These are phyloP conservation scores for Dipodascus geniculatus DNA, from an alignment of 805 yeast species.

Conservation along the genomic window DNA sequence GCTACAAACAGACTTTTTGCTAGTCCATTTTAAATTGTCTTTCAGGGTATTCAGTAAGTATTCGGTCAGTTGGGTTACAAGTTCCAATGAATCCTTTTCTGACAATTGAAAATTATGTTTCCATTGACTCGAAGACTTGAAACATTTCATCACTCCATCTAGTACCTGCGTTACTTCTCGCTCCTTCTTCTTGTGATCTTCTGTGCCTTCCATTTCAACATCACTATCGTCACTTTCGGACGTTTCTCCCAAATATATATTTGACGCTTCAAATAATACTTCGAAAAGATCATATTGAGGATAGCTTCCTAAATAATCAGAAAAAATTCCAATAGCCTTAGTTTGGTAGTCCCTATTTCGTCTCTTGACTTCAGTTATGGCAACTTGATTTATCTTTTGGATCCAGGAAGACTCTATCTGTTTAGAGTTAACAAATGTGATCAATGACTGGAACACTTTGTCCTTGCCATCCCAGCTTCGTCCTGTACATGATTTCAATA, in stretches of 20 bases:
- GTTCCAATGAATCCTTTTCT: not conserved
- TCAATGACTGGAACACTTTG: constrained; percentile 55
- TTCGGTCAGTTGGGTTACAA: not conserved
- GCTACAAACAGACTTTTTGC: not conserved
- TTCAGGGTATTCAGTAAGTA: not conserved
- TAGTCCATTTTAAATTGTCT: not conserved
- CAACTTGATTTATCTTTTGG: constrained; percentile 31
- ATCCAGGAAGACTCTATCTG: constrained; percentile 25
- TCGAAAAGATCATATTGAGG: constrained; percentile 24
- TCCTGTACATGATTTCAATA: constrained; percentile 56
- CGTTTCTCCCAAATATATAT: not conserved
- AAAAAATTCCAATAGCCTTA: constrained; percentile 41
- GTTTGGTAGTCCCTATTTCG: constrained; percentile 53
- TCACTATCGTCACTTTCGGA: not conserved
- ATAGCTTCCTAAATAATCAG: constrained; percentile 35
- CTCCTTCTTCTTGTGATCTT: not conserved
- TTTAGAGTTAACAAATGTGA: constrained; percentile 38
- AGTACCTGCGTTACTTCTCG: not conserved
- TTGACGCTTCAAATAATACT: constrained; percentile 20
- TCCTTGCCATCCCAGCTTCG: constrained; percentile 89
- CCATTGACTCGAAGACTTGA: not conserved
- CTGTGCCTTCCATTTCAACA: not conserved
- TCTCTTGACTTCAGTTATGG: constrained; percentile 51
- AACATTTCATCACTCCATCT: not conserved
- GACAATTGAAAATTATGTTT: not conserved